Evolutionary conservation across 2,329 filamentous ascomycete species (phyloP).

Genomic region (Talaromyces albobiverticillius): DNA sequence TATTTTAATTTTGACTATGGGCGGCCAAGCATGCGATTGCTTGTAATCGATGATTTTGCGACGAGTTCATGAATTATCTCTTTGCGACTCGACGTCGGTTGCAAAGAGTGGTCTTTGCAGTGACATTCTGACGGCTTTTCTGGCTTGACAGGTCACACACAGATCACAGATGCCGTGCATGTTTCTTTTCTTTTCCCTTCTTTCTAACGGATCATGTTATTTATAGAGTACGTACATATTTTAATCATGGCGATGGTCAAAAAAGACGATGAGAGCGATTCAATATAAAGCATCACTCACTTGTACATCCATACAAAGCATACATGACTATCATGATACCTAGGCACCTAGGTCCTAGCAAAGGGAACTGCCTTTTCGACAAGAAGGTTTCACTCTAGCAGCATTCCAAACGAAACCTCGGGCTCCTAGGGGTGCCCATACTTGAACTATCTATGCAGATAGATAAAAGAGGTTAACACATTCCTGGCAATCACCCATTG

Average conservation of each 20-base stretch:
- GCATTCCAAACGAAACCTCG: no score
- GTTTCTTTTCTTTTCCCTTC: no score
- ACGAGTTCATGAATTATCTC: background rate
- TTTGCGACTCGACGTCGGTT: background rate
- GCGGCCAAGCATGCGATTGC: conserved; percentile 1
- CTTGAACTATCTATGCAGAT: no score
- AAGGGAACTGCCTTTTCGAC: no score
- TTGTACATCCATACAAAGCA: background rate
- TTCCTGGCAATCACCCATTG: background rate
- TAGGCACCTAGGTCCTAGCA: no score
- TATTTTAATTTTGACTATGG: conserved; percentile 1
- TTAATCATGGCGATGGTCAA: conserved; percentile 10
- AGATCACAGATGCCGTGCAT: no score
- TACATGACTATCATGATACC: no score
- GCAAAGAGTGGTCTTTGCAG: background rate
- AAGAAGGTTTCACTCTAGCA: no score
- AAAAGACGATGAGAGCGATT: background rate
- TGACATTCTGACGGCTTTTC: background rate
- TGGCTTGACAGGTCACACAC: no score
- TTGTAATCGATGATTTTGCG: background rate
- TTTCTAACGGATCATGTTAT: conserved; percentile 3
- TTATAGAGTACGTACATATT: conserved; percentile 12
- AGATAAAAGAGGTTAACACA: no score
- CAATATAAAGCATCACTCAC: background rate
- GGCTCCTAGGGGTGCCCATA: no score